Evolutionary conservation across 2,329 filamentous ascomycete genomes (phyloP).

Genomic region (Clarireedia hainanense): DNA sequence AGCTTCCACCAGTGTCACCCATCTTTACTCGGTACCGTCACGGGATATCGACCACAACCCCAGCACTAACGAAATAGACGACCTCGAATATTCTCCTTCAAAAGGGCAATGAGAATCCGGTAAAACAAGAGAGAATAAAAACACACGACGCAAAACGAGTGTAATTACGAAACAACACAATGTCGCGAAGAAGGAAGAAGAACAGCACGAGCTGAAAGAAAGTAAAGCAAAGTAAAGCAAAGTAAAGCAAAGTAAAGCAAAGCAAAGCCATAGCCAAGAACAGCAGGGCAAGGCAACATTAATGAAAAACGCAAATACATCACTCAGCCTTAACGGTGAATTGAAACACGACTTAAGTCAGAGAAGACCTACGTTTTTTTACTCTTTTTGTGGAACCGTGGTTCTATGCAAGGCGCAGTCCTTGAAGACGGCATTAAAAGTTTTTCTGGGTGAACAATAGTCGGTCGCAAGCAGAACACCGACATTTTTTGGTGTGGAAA

Average conservation of each 20-base stretch:
- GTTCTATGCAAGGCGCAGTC: slow-evolving; percentile 6
- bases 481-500: not conserved
- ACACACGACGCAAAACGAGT: too few species aligned
- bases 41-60: too few species aligned
- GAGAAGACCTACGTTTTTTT: not conserved
- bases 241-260: too few species aligned
- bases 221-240: too few species aligned
- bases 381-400: slow-evolving; percentile 3
- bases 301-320: not conserved
- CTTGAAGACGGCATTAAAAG: not conserved
- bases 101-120: too few species aligned
- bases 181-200: too few species aligned
- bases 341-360: not conserved
- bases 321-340: not conserved
- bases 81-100: too few species aligned
- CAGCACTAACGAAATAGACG: too few species aligned
- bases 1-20: not conserved
- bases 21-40: not conserved
- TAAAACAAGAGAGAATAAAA: not conserved
- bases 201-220: too few species aligned
- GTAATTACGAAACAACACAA: too few species aligned
- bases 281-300: slow-evolving; percentile 1
- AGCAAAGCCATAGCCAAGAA: too few species aligned
- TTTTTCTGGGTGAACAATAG: not conserved
- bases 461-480: not conserved